These are phyloP conservation scores for Aspergillus sp. DNA, from an alignment of 2,329 filamentous ascomycete genomes.

Conservation along the genomic window DNA sequence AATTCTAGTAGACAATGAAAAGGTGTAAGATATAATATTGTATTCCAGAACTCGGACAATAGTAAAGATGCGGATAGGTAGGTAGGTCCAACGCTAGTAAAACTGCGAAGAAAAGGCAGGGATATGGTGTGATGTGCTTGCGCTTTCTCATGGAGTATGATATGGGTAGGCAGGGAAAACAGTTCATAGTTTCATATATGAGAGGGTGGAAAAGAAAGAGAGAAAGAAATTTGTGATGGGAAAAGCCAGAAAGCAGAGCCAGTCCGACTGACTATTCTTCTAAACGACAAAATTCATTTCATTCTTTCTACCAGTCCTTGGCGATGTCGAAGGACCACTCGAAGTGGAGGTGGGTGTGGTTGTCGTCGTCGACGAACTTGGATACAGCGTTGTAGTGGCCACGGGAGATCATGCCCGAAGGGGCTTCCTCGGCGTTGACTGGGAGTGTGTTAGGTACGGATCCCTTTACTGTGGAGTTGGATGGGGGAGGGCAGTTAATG, in stretches of 20 bases:
- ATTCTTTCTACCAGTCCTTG: conserved; percentile 74
- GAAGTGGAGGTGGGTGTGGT: conserved; percentile 85
- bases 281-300: not conserved
- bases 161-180: not conserved
- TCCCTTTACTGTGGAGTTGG: too few relatives aligned
- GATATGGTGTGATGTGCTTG: not conserved
- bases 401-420: conserved; percentile 83
- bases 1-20: too few relatives aligned
- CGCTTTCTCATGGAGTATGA: not conserved
- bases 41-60: not conserved
- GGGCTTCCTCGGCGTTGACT: conserved; percentile 92
- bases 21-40: not conserved
- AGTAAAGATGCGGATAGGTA: not conserved
- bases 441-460: not conserved
- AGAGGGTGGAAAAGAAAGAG: not conserved
- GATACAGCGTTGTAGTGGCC: conserved; percentile 88
- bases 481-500: too few relatives aligned
- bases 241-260: not conserved
- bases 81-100: conserved; percentile 29
- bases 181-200: conserved; percentile 13
- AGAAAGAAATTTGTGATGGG: not conserved
- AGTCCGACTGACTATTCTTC: not conserved
- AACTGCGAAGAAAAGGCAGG: not conserved
- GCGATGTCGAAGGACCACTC: conserved; percentile 96
- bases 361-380: conserved; percentile 93